Evolutionary conservation across 768 basidiomycete species (phyloP).

Genomic region (Lentinula guzmanii): DNA sequence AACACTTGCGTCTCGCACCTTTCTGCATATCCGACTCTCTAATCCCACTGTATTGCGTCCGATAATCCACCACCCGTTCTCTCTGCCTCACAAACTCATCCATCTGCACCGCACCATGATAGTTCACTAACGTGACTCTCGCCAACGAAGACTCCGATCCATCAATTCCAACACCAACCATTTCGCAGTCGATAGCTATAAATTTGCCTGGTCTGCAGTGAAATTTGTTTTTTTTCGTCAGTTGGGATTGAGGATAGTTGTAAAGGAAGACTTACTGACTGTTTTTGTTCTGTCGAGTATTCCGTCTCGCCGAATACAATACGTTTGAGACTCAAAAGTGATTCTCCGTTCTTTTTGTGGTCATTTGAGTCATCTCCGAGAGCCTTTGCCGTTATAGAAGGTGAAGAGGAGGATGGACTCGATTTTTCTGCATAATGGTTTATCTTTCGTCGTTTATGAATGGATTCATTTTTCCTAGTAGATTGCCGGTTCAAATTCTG

Average conservation of each 20-base stretch:
- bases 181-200: constrained; percentile 91
- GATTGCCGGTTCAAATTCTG: not conserved
- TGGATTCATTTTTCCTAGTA: not conserved
- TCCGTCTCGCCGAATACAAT: constrained; percentile 48
- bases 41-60: constrained; percentile 87
- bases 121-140: constrained; percentile 88
- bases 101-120: constrained; percentile 68
- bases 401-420: not conserved
- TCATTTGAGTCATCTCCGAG: not conserved
- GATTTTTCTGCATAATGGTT: not conserved
- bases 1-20: constrained; percentile 31
- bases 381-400: not conserved
- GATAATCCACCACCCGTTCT: constrained; percentile 87
- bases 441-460: not conserved
- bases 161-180: constrained; percentile 91
- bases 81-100: constrained; percentile 85
- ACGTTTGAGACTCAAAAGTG: constrained; percentile 34
- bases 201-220: constrained; percentile 59
- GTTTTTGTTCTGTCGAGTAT: constrained; percentile 24
- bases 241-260: not conserved
- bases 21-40: constrained; percentile 66
- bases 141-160: constrained; percentile 82
- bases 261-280: constrained; percentile 28
- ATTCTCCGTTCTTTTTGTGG: constrained; percentile 42
- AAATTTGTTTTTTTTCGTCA: not conserved